Percentiles rank a stretch among this genome's conserved stretches.
Evolutionary conservation across 2,329 filamentous ascomycete genomes (phyloP).

Genomic region (Zymoseptoria brevis): DNA sequence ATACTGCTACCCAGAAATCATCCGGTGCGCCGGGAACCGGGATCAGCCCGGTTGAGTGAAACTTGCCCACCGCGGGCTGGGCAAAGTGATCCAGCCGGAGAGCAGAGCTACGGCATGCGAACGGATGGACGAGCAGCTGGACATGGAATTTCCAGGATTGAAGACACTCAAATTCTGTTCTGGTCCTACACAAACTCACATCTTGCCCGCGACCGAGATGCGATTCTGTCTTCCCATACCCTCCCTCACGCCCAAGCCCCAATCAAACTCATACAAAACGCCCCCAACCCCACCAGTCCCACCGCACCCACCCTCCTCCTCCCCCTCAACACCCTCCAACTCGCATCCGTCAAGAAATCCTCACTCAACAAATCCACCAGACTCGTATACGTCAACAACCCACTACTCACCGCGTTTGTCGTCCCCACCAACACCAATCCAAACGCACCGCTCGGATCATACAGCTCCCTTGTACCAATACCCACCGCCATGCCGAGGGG

Average conservation of each 20-base stretch:
- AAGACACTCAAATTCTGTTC: too few species aligned
- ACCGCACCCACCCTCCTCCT: conserved; percentile 52
- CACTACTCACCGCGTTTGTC: conserved; percentile 41
- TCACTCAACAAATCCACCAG: conserved; percentile 40
- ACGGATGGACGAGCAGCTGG: too few species aligned
- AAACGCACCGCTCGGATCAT: conserved; percentile 36
- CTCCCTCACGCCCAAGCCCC: conserved; percentile 50
- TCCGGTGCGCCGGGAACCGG: too few species aligned
- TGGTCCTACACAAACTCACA: too few species aligned
- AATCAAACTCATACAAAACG: conserved; percentile 55
- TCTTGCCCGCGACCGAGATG: too few species aligned
- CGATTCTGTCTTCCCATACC: too few species aligned
- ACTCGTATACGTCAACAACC: conserved; percentile 39
- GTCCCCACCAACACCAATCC: conserved; percentile 38
- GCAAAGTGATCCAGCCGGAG: too few species aligned
- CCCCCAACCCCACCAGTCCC: conserved; percentile 49
- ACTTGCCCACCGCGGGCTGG: too few species aligned
- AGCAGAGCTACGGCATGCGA: too few species aligned
- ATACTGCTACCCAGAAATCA: too few species aligned
- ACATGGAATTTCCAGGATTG: too few species aligned
- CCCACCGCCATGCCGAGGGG: conserved; percentile 40
- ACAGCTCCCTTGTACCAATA: conserved; percentile 35
- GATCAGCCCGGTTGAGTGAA: too few species aligned
- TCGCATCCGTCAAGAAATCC: conserved; percentile 51
- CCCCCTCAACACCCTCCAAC: conserved; percentile 50